A percentile compares a stretch with the other conserved stretches of the same genome.
Conservation (phyloP, 306 rosid species). For the Cyclanthera cordifolia region DNA sequence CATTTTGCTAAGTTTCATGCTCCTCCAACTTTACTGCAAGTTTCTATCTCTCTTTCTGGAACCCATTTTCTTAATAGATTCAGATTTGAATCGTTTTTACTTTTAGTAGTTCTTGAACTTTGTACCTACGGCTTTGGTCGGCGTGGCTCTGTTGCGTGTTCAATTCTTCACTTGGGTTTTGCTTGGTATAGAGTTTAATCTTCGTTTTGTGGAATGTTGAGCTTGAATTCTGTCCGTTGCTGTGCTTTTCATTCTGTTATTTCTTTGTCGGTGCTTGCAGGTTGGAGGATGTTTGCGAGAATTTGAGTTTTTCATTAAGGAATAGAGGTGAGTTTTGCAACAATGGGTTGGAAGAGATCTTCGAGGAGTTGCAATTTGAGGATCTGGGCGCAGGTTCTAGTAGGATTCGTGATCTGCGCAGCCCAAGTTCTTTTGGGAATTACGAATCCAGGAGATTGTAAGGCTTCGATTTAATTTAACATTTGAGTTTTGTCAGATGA, state of each 20-base stretch:
- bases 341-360: conserved; percentile 39
- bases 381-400: conserved; percentile 30
- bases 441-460: conserved; percentile 69
- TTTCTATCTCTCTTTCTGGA: conserved; percentile 8
- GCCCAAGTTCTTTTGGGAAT: conserved; percentile 45
- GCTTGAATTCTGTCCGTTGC: neutral
- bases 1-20: conserved; percentile 32
- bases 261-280: conserved; percentile 11
- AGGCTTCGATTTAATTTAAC: conserved; percentile 13
- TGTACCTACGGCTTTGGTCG: no score
- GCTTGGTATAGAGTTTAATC: neutral
- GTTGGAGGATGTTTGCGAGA: conserved; percentile 34
- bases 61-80: conserved; percentile 11
- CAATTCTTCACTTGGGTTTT: neutral
- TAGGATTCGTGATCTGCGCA: conserved; percentile 38
- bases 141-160: no score
- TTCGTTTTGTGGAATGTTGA: neutral
- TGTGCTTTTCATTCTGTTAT: conserved; percentile 2
- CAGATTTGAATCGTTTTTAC: conserved; percentile 2
- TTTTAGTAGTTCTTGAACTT: neutral
- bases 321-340: conserved; percentile 22
- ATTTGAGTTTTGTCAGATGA: conserved; percentile 3
- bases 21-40: conserved; percentile 28
- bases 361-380: conserved; percentile 21
- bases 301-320: conserved; percentile 18